These are phyloP conservation scores for Furcasterigmium furcatum DNA, from an alignment of 2,329 filamentous ascomycete genomes.

Conservation along the genomic window DNA sequence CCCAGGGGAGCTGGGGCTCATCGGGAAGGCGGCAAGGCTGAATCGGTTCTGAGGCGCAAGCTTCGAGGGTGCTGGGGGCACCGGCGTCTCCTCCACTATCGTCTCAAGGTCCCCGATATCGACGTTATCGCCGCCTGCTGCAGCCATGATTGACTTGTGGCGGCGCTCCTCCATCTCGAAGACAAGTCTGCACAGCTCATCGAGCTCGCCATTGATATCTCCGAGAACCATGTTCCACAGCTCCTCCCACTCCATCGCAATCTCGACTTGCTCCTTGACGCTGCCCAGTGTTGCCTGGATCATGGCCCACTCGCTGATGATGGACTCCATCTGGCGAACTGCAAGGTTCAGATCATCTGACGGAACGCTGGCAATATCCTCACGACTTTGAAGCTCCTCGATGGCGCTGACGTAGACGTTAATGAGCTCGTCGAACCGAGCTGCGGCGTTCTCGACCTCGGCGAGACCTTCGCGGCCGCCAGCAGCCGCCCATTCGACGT, in stretches of 20 bases:
- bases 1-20: constrained; percentile 59
- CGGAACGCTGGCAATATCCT: constrained; percentile 71
- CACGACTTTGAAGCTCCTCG: constrained; percentile 78
- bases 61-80: constrained; percentile 38
- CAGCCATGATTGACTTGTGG: constrained; percentile 71
- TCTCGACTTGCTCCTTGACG: constrained; percentile 87
- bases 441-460: constrained; percentile 71
- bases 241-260: constrained; percentile 99
- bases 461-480: constrained; percentile 80
- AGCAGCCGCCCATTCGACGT: constrained; percentile 93
- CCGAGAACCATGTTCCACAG: constrained; percentile 91
- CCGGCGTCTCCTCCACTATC: constrained; percentile 84
- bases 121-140: constrained; percentile 56
- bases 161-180: constrained; percentile 98
- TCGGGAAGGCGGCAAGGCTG: constrained; percentile 63
- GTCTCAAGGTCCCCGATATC: constrained; percentile 90
- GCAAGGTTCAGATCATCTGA: constrained; percentile 69
- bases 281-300: constrained; percentile 74
- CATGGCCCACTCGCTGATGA: constrained; percentile 78
- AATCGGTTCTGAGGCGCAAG: constrained; percentile 60
- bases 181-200: constrained; percentile 74
- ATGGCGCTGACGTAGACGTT: constrained; percentile 94
- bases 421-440: constrained; percentile 82
- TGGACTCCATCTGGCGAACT: constrained; percentile 85
- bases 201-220: constrained; percentile 85